Base-by-base conservation (phyloP, 345 rosid genomes). In the Dipteronia sinensis region DNA sequence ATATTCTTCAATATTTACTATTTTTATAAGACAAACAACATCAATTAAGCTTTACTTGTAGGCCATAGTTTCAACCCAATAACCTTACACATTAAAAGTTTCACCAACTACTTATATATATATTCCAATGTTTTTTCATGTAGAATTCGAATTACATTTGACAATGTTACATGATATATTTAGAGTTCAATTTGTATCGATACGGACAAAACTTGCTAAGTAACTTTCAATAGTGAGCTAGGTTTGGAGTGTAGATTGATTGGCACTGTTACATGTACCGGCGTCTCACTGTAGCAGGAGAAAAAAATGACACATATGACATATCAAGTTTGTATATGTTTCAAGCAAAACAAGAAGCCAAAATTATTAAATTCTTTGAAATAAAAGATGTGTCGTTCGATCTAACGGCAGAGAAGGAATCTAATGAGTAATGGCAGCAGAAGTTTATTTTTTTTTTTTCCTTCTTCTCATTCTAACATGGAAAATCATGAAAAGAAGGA, bases 381-480 rank as follows among this genome's bases (percentile, higher is more conserved):
- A 17, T 53, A 13, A 51, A 27, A 27, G 25, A 29, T 55, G 31
- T 42, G 55, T 13, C 17, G 19, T 49, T 53, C 55, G 46, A 29
- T 31, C 9, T 20, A 3, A 2, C 13, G 42, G 69, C 42, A 49
- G 22, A 0, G 55, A 61, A 59, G 67, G 67, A 61, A 73, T 73
- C 76, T 61, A 40, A 12, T n/a, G n/a, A n/a, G n/a, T n/a, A n/a
- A n/a, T 59, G 55, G 55, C 55, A 59, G 61, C 58, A 27, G 19
- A 63, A 6, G 59, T 29, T 9, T 27, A 25, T 59, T 25, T 64
- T 38, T 63, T 73, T 38, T 63, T 25, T 8, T 0, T 34, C 16
- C 61, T 16, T 27, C 74, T 11, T 6, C 23, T 23, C 17, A 42
- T 61, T 44, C 9, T 75, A 83, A 9, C 73, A 71, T 29, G 58